Conservation (phyloP, 129 eudicot species). For the Logfia minima region DNA sequence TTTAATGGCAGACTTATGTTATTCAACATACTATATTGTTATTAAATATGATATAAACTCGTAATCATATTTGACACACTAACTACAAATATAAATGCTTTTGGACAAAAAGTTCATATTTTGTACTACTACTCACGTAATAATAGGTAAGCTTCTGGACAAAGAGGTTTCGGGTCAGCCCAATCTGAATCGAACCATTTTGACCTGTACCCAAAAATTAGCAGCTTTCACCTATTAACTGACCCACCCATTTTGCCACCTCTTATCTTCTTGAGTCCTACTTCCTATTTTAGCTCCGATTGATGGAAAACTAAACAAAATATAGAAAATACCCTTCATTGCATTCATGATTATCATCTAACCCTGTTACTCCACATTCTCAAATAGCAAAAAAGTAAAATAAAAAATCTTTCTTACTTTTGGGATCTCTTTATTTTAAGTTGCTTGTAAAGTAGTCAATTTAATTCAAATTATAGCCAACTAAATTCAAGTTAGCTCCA, state of each 20-base stretch:
- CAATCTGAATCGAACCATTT: no score
- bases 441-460: constrained; percentile 1
- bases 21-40: background rate
- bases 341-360: background rate
- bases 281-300: background rate
- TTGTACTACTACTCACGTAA: background rate
- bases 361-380: background rate
- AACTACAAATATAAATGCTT: background rate
- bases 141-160: no score
- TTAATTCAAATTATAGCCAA: background rate
- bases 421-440: background rate
- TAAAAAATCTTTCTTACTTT: background rate
- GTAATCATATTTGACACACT: background rate
- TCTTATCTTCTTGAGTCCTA: background rate
- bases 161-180: no score
- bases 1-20: no score
- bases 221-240: no score
- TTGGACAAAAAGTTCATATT: background rate
- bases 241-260: no score
- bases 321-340: background rate
- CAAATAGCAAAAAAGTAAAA: background rate
- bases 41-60: background rate
- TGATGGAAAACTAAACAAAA: background rate
- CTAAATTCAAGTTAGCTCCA: constrained; percentile 9
- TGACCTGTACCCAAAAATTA: no score